These are phyloP conservation scores for Dendrobium catenatum DNA, from an alignment of 106 monocot genomes.

Conservation along the genomic window DNA sequence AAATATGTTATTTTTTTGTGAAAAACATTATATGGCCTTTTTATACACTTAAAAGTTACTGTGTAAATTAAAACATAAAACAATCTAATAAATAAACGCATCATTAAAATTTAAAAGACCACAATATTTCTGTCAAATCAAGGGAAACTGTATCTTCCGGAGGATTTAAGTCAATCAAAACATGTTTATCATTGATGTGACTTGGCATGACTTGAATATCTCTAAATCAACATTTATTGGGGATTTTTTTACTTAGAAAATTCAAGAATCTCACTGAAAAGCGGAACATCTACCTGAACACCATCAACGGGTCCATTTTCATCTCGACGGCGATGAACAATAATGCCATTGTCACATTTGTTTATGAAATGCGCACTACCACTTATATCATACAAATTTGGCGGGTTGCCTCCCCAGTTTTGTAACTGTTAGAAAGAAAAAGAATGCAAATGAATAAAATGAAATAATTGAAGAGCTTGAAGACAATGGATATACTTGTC, in stretches of 20 bases:
- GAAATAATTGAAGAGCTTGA: neutral
- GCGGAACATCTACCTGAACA: slow-evolving; percentile 44
- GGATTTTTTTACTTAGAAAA: neutral
- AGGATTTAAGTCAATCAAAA: neutral
- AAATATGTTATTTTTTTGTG: too few relatives aligned
- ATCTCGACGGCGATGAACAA: slow-evolving; percentile 82
- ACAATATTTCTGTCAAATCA: neutral
- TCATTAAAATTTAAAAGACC: neutral
- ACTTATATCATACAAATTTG: slow-evolving; percentile 95
- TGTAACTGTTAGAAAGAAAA: slow-evolving; percentile 49
- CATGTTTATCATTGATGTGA: too few relatives aligned
- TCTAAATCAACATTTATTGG: neutral
- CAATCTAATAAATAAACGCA: neutral
- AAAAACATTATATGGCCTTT: neutral
- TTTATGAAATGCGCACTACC: slow-evolving; percentile 98
- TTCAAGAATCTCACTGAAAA: neutral
- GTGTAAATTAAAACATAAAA: neutral
- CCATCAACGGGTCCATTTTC: slow-evolving; percentile 63
- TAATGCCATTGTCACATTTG: slow-evolving; percentile 97
- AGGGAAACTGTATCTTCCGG: neutral
- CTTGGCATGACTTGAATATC: neutral
- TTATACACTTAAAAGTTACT: neutral
- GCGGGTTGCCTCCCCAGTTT: slow-evolving; percentile 71
- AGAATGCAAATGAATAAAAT: neutral
- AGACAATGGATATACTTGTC: slow-evolving; percentile 12